A percentile compares a stretch with the other conserved stretches of the same genome.
phyloP scores from a whole-genome alignment of 2,329 filamentous ascomycete species.

The Beauveria asiatica region DNA sequence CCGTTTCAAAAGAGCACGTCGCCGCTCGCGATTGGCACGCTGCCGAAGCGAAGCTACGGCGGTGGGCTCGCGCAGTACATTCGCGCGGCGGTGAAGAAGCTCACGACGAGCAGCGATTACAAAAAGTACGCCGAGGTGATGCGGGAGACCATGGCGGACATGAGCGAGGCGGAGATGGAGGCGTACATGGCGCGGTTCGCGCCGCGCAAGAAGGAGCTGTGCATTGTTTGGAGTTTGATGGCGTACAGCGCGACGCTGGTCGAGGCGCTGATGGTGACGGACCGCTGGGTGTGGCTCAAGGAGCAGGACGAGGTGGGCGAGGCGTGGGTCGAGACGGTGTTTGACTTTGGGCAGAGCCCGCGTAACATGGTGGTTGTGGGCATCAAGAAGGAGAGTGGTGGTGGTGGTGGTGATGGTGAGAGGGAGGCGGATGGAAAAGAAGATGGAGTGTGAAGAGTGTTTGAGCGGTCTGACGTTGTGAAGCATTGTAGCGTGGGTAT shows the following conservation, averaged over 20 bases:
- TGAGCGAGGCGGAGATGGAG: conserved; percentile 69
- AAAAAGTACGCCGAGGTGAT: conserved; percentile 53
- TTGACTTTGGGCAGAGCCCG: conserved; percentile 79
- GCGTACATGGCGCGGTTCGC: conserved; percentile 59
- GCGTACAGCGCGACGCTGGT: conserved; percentile 85
- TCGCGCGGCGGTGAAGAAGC: conserved; percentile 68
- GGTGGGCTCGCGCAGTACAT: conserved; percentile 66
- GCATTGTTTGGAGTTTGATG: conserved; percentile 89
- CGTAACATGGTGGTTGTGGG: conserved; percentile 90
- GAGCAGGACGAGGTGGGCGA: conserved; percentile 66
- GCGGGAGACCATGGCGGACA: conserved; percentile 51
- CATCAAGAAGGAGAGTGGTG: conserved; percentile 52
- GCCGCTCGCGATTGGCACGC: conserved; percentile 77
- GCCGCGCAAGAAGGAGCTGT: conserved; percentile 68
- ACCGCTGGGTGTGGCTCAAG: conserved; percentile 78
- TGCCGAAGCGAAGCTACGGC: conserved; percentile 70
- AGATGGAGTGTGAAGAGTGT: background rate
- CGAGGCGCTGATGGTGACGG: conserved; percentile 82
- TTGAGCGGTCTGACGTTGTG: too few species aligned
- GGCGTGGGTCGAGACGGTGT: conserved; percentile 89
- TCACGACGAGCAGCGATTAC: conserved; percentile 51
- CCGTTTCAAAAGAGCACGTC: conserved; percentile 55
- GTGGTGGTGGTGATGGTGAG: background rate
- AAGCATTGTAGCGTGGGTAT: background rate
- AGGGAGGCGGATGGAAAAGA: background rate